phyloP scores from a whole-genome alignment of 192 early-diverging fungal species.

The Mortierella claussenii region DNA sequence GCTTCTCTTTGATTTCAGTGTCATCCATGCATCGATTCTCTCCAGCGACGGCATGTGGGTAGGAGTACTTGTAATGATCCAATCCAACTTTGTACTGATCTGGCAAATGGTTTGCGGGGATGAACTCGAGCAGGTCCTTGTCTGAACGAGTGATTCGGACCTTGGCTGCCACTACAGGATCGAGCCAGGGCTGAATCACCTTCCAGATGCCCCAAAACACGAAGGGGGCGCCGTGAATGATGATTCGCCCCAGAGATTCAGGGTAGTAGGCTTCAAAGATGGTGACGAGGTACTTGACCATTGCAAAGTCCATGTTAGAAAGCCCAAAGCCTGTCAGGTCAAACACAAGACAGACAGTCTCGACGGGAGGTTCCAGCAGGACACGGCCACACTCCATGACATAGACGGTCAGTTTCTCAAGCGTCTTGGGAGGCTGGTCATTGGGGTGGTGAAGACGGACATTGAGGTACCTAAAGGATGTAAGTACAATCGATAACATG shows the following conservation, averaged over 20 bases:
- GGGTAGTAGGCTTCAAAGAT: slow-evolving; percentile 90
- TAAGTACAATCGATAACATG: too few relatives aligned
- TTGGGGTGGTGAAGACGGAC: slow-evolving; percentile 53
- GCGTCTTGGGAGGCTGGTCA: slow-evolving; percentile 67
- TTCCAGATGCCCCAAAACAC: slow-evolving; percentile 89
- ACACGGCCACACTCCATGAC: slow-evolving; percentile 76
- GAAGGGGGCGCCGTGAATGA: slow-evolving; percentile 89
- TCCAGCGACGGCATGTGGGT: slow-evolving; percentile 24
- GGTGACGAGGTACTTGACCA: slow-evolving; percentile 74
- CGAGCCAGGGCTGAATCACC: slow-evolving; percentile 82
- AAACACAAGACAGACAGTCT: slow-evolving; percentile 79
- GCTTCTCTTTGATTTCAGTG: slow-evolving; percentile 17
- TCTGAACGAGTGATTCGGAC: slow-evolving; percentile 72
- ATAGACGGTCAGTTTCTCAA: slow-evolving; percentile 72
- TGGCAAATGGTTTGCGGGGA: slow-evolving; percentile 69
- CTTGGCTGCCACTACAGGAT: slow-evolving; percentile 88
- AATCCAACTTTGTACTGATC: slow-evolving; percentile 66
- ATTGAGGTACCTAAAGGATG: slow-evolving; percentile 52
- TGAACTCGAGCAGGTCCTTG: slow-evolving; percentile 69
- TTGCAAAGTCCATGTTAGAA: slow-evolving; percentile 80
- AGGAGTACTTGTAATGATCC: slow-evolving; percentile 60
- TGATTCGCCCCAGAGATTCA: slow-evolving; percentile 78
- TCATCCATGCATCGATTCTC: slow-evolving; percentile 57
- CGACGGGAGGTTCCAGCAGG: slow-evolving; percentile 66
- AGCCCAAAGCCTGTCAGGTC: slow-evolving; percentile 83